Evolutionary conservation across 306 rosid genomes (phyloP).

Genomic region (Vigna reflexopilosa): DNA sequence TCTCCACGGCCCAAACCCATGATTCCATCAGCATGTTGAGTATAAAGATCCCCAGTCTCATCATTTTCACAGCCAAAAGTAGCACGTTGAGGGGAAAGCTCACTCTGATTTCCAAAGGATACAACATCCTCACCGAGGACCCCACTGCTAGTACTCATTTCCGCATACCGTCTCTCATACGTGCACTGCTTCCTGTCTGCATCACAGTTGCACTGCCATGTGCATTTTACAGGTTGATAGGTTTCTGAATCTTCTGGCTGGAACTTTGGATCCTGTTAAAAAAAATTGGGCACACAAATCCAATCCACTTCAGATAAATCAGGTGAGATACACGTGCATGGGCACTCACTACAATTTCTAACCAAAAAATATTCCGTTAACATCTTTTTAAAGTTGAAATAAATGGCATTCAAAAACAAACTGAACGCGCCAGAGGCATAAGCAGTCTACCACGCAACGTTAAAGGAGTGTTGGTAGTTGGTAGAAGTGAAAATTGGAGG

Average conservation of each 20-base stretch:
- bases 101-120: slow-evolving; percentile 84
- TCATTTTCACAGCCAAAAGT: slow-evolving; percentile 90
- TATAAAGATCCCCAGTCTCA: slow-evolving; percentile 91
- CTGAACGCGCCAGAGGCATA: neutral
- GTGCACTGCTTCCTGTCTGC: slow-evolving; percentile 62
- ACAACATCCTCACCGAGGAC: slow-evolving; percentile 87
- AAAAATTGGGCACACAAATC: slow-evolving; percentile 33
- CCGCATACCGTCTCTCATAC: slow-evolving; percentile 94
- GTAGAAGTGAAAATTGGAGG: neutral
- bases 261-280: slow-evolving; percentile 80
- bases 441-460: neutral
- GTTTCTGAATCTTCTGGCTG: slow-evolving; percentile 79
- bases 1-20: slow-evolving; percentile 97
- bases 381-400: slow-evolving; percentile 32
- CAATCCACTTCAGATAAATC: slow-evolving; percentile 39
- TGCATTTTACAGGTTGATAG: slow-evolving; percentile 81
- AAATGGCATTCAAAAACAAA: slow-evolving; percentile 6
- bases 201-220: slow-evolving; percentile 77
- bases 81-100: slow-evolving; percentile 75
- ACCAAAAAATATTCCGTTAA: neutral
- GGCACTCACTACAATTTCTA: slow-evolving; percentile 28
- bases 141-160: slow-evolving; percentile 90
- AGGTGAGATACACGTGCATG: slow-evolving; percentile 7
- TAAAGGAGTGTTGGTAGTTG: neutral
- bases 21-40: slow-evolving; percentile 95